Conservation (phyloP, 2,329 filamentous ascomycete genomes). For the Aureobasidium sp. region DNA sequence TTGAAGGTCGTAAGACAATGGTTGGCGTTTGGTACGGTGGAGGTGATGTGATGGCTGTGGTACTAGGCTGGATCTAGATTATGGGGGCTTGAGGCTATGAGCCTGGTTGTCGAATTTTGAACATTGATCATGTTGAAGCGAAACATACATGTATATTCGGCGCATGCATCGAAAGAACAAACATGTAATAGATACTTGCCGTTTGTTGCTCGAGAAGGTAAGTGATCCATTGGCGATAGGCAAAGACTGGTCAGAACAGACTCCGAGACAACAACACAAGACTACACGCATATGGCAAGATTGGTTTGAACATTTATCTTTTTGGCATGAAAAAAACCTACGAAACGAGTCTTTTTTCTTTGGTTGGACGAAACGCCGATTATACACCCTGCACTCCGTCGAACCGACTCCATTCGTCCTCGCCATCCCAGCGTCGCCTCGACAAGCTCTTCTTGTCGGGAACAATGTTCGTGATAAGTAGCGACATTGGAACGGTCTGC, state of each 20-base stretch:
- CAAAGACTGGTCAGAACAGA: not conserved
- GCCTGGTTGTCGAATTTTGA: not conserved
- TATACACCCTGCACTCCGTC: constrained; percentile 12
- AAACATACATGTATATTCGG: not conserved
- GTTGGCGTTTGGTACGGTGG: not conserved
- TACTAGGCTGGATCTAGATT: not conserved
- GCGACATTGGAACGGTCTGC: constrained; percentile 1
- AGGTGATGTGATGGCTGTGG: not conserved
- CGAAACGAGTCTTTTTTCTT: constrained; percentile 13
- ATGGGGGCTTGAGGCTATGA: not conserved
- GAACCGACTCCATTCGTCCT: constrained; percentile 8
- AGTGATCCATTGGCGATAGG: too few relatives aligned
- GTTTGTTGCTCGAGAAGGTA: too few relatives aligned
- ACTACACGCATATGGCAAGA: not conserved
- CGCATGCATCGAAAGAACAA: not conserved
- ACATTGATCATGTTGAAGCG: not conserved
- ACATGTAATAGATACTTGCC: not conserved
- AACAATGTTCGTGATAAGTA: not conserved
- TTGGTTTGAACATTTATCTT: constrained; percentile 13
- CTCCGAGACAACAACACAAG: not conserved
- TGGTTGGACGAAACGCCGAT: constrained; percentile 15
- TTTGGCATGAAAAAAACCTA: constrained; percentile 16
- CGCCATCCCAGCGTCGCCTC: constrained; percentile 1
- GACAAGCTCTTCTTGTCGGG: constrained; percentile 6
- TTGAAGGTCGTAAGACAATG: not conserved